These are phyloP conservation scores for Boletus rubescentipes DNA, from an alignment of 768 basidiomycete species.

Conservation along the genomic window DNA sequence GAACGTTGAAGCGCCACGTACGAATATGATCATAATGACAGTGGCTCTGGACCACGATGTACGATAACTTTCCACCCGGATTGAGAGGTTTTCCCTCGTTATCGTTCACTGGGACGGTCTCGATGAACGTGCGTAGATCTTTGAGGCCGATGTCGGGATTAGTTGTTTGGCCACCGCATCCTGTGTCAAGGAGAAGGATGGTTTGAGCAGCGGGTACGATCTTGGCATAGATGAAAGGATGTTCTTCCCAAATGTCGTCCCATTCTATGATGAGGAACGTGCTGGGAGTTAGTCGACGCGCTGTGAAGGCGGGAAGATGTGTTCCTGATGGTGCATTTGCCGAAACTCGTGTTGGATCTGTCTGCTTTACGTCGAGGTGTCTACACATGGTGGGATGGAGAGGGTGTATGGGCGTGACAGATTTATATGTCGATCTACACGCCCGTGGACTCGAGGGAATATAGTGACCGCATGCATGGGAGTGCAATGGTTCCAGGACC, in stretches of 20 bases:
- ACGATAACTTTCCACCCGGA: slow-evolving; percentile 38
- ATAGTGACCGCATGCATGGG: too few species aligned
- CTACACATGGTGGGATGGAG: too few species aligned
- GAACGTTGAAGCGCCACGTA: slow-evolving; percentile 29
- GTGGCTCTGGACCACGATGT: slow-evolving; percentile 50
- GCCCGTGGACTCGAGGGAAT: too few species aligned
- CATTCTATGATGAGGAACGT: slow-evolving; percentile 50
- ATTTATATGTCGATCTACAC: too few species aligned
- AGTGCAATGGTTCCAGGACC: too few species aligned
- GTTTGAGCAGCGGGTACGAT: slow-evolving; percentile 38
- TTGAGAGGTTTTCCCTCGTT: slow-evolving; percentile 48
- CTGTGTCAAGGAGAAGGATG: slow-evolving; percentile 53
- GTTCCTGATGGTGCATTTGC: background rate
- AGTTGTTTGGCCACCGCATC: slow-evolving; percentile 49
- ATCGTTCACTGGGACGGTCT: slow-evolving; percentile 42
- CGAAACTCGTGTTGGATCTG: too few species aligned
- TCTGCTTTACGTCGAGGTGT: too few species aligned
- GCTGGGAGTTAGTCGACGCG: slow-evolving; percentile 32
- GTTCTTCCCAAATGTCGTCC: slow-evolving; percentile 51
- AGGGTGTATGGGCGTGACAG: too few species aligned
- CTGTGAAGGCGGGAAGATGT: slow-evolving; percentile 34
- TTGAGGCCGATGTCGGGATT: slow-evolving; percentile 41
- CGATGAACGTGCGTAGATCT: slow-evolving; percentile 49
- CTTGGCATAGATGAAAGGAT: slow-evolving; percentile 56
- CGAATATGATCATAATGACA: slow-evolving; percentile 62